Conservation (phyloP, 2,329 filamentous ascomycete genomes). For the Dryadomyces quercivorus region DNA sequence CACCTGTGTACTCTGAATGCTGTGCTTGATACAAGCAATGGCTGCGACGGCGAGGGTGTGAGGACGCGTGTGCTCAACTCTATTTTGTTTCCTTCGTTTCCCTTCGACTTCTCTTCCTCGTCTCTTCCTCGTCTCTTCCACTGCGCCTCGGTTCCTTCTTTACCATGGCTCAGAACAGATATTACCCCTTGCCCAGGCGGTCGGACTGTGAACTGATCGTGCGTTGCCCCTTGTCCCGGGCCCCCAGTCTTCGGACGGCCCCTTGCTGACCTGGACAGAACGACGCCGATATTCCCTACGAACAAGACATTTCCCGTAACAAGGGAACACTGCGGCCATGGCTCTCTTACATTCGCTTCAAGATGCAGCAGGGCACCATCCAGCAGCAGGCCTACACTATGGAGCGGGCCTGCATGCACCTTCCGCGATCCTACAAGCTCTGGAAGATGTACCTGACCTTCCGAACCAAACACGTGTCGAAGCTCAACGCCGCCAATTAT, state of each 20-base stretch:
- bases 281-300: slow-evolving; percentile 87
- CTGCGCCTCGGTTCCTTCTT: not conserved
- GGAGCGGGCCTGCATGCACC: slow-evolving; percentile 78
- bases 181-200: not conserved
- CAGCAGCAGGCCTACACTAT: slow-evolving; percentile 79
- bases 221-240: not conserved
- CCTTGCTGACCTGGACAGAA: slow-evolving; percentile 18
- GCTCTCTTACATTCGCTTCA: slow-evolving; percentile 89
- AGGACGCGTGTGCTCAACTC: slow-evolving; percentile 6
- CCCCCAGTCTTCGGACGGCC: not conserved
- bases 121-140: not conserved
- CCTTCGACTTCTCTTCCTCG: not conserved
- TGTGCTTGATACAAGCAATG: slow-evolving; percentile 6
- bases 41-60: slow-evolving; percentile 11
- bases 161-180: not conserved
- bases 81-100: not conserved
- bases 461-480: slow-evolving; percentile 66
- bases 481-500: slow-evolving; percentile 71
- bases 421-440: slow-evolving; percentile 92
- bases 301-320: slow-evolving; percentile 86
- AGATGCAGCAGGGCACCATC: slow-evolving; percentile 70
- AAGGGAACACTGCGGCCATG: slow-evolving; percentile 81
- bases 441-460: slow-evolving; percentile 97
- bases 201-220: slow-evolving; percentile 10
- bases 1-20: not conserved